Percentiles rank a stretch among this genome's conserved stretches.
These are phyloP conservation scores for Arxiozyma telluris DNA, from an alignment of 1,139 yeast species.

Conservation along the genomic window DNA sequence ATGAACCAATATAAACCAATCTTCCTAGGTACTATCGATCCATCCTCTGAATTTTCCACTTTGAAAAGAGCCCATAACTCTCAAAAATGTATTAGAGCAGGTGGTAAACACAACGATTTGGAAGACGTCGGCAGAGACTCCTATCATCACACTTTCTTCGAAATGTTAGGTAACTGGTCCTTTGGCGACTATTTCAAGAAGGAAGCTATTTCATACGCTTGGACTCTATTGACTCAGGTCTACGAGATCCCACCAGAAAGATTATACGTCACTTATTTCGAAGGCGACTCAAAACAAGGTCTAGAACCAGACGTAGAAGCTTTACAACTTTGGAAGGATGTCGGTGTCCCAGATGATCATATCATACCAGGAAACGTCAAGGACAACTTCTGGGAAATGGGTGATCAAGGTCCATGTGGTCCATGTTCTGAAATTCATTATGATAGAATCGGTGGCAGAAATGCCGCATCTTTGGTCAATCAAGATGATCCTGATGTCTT, in stretches of 20 bases:
- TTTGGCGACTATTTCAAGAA: conserved; percentile 96
- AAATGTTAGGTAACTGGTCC: conserved; percentile 99
- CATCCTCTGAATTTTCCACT: conserved; percentile 74
- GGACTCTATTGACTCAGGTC: conserved; percentile 82
- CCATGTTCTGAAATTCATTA: conserved; percentile 97
- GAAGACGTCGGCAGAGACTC: conserved; percentile 98
- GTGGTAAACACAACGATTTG: conserved; percentile 97
- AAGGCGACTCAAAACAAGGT: conserved; percentile 79
- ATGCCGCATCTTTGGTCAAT: conserved; percentile 82
- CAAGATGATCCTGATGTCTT: conserved; percentile 96
- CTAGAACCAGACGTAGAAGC: conserved; percentile 93
- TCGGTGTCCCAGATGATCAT: conserved; percentile 87
- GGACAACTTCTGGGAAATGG: conserved; percentile 99
- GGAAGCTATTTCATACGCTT: conserved; percentile 80
- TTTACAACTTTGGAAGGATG: conserved; percentile 70
- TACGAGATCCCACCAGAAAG: conserved; percentile 72
- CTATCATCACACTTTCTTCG: conserved; percentile 96
- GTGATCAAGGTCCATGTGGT: conserved; percentile 99
- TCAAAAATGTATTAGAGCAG: conserved; percentile 98
- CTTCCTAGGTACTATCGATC: conserved; percentile 93
- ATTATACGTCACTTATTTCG: conserved; percentile 90
- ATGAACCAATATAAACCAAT: conserved; percentile 98
- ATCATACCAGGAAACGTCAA: conserved; percentile 82
- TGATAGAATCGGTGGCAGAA: conserved; percentile 96
- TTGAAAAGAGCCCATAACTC: conserved; percentile 89